Base-by-base conservation (phyloP, 495 filamentous ascomycete genomes). In the Amniculicola lignicola region DNA sequence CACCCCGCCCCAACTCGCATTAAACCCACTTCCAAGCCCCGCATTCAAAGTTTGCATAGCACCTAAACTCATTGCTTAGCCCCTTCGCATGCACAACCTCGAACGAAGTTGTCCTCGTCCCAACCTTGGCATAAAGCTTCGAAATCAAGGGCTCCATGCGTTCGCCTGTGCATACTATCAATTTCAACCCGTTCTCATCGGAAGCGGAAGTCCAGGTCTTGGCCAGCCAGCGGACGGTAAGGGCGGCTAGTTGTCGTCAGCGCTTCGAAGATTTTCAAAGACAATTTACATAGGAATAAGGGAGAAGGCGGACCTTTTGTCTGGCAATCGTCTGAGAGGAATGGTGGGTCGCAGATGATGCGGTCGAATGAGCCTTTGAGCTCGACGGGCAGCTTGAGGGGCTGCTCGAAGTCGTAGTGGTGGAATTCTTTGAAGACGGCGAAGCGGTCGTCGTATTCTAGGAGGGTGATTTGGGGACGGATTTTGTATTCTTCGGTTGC, bases 311-410 rank as follows among this genome's bases (percentile, higher is more conserved):
- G 64, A 86, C 85, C 72, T 74, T 90, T 90, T 0, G 86, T 88
- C 59, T 92, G 88, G 66, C 88, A 92, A 55, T 92, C 86, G 57
- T 85, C 77, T 61, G 79, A 85, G 6, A 91, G 71, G 55, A 91
- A 92, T 1, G 88, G 88, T 0, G 88, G 88, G 68, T 92, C 88
- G 55, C 77, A 78, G 51, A 90, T 82, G 50, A 91, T 76, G 38
- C 82, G 73, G 67, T 88, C 80, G 31, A 81, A 81, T 25, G 65
- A 72, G 16, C 79, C 81, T 64, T 88, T 88, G 19, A 90, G 64
- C 12, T 81, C 66, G 2, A 64, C 72, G 4, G 86, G 82, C 2
- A 88, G 72, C 51, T 77, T 78, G 24, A 85, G 65, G 1, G 88
- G 87, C 39, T 81, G 67, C 23, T 80, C 67, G 63, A 85, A 90